Evolutionary conservation across 441 rosid species (phyloP), one percentile per base, ranked within the genome.

Genomic region (Populus hybrid): DNA sequence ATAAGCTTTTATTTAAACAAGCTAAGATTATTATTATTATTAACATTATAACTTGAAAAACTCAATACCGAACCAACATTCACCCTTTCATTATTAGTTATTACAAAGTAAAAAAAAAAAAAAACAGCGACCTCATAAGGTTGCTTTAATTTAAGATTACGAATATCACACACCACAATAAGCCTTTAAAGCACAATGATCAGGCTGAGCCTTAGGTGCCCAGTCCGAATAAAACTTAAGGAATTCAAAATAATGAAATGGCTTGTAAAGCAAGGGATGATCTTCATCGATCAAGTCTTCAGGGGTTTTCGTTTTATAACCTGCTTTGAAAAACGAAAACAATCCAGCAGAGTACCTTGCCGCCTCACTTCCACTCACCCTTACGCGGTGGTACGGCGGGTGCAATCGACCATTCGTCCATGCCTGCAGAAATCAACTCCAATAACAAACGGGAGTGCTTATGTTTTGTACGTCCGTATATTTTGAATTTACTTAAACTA

Each of bases 211-310:
- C 9, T 20, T 26, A n/a, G 40, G n/a, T 3, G 73, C 77, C 68
- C 73, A 72, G 11, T 40, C 67, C 45, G 11, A 12, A 2, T 8
- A 26, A n/a, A 16, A 42, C 16, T 66, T 67, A 3, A 40, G 42
- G 24, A 74, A 76, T 33, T 74, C 73, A n/a, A 67, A 5, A 67
- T 16, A 66, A 77, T 83, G 72, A 67, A 68, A 80, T 1, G 78
- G 83, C 65, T 67, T 79, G 59, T 76, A 82, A 1, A 73, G 65
- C 64, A 73, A 35, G 1, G 83, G 79, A 24, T 80, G 79, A 4
- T 74, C 64, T 59, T 77, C 77, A 40, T 80, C 83, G 2, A 80
- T 71, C 2, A 77, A 45, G 72, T 77, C 83, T 21, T 74, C 69
- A 3, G 83, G 83, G 7, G 77, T 68, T 40, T 80, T 65, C 0